A percentile compares a stretch with the other conserved stretches of the same genome.
Evolutionary conservation across 352 stramenopile genomes (phyloP).

Genomic region (Phytopythium montanum): DNA sequence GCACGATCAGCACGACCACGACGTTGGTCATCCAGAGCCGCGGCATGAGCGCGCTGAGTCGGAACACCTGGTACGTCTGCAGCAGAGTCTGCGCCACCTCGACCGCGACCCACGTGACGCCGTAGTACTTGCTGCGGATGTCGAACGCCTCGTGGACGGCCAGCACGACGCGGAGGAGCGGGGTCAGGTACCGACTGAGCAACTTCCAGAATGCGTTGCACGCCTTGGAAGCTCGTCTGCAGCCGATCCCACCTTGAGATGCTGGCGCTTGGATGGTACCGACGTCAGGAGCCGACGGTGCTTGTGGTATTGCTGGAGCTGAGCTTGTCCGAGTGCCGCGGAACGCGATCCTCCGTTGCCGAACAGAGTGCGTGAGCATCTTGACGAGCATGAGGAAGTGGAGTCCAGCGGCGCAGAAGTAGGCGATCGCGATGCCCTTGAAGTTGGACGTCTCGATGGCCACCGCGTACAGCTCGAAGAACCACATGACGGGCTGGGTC

Average conservation of each 20-base stretch:
- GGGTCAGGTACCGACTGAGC: background rate
- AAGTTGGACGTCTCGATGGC: slow-evolving; percentile 18
- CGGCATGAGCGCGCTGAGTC: slow-evolving; percentile 23
- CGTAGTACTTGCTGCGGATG: slow-evolving; percentile 9
- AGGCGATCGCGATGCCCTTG: slow-evolving; percentile 8
- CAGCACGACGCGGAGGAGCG: background rate
- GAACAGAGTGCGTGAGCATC: slow-evolving; percentile 13
- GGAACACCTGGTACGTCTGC: slow-evolving; percentile 20
- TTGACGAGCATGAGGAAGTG: slow-evolving; percentile 9
- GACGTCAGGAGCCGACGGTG: background rate
- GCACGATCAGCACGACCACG: slow-evolving; percentile 16
- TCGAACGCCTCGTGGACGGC: background rate
- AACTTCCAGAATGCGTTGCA: background rate
- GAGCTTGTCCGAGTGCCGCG: background rate
- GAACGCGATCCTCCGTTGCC: slow-evolving; percentile 8
- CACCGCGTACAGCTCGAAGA: slow-evolving; percentile 14
- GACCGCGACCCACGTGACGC: slow-evolving; percentile 3
- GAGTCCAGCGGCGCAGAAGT: slow-evolving; percentile 7
- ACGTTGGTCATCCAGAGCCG: slow-evolving; percentile 15
- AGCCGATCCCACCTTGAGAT: background rate
- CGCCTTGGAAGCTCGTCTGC: too few species aligned
- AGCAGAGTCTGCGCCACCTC: slow-evolving; percentile 21
- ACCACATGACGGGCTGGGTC: slow-evolving; percentile 11
- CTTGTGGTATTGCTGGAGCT: background rate
- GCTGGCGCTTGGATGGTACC: background rate